These are phyloP conservation scores for Juncus effusus DNA, from an alignment of 176 grass and related monocot species.

Conservation along the genomic window DNA sequence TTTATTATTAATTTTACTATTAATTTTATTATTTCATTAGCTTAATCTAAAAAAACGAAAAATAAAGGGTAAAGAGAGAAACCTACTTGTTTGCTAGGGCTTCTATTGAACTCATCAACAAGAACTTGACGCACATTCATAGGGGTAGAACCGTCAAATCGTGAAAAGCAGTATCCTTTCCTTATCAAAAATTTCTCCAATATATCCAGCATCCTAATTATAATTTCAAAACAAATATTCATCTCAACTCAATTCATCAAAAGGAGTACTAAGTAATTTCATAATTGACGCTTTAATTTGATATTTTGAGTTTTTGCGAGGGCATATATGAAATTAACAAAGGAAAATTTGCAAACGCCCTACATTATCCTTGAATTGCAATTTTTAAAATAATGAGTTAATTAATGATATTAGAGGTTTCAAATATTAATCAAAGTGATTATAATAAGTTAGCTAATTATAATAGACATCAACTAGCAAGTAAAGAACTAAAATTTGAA, in stretches of 20 bases:
- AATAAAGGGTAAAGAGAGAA: slow-evolving; percentile 8
- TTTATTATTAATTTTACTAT: too few relatives aligned
- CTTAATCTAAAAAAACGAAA: slow-evolving; percentile 22
- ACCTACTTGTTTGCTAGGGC: slow-evolving; percentile 87
- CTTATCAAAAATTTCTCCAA: slow-evolving; percentile 96
- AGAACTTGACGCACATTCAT: slow-evolving; percentile 81
- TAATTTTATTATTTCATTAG: slow-evolving; percentile 7
- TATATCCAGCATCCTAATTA: slow-evolving; percentile 96
- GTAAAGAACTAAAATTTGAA: too few relatives aligned
- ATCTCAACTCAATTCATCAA: too few relatives aligned
- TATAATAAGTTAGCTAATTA: too few relatives aligned
- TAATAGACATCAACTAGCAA: too few relatives aligned
- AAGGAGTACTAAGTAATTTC: too few relatives aligned
- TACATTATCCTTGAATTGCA: too few relatives aligned
- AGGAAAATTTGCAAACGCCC: not conserved
- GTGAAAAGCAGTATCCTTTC: slow-evolving; percentile 97
- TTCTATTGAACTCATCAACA: slow-evolving; percentile 95
- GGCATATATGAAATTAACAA: not conserved
- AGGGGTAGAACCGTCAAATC: slow-evolving; percentile 90
- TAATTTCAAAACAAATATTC: slow-evolving; percentile 20
- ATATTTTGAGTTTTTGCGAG: not conserved
- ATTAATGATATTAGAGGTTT: too few relatives aligned
- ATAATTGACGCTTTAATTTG: slow-evolving; percentile 8
- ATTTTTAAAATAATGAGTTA: too few relatives aligned
- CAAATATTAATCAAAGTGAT: too few relatives aligned